Evolutionary conservation across 495 filamentous ascomycete species (phyloP).

Genomic region (Neurospora tetraspora): DNA sequence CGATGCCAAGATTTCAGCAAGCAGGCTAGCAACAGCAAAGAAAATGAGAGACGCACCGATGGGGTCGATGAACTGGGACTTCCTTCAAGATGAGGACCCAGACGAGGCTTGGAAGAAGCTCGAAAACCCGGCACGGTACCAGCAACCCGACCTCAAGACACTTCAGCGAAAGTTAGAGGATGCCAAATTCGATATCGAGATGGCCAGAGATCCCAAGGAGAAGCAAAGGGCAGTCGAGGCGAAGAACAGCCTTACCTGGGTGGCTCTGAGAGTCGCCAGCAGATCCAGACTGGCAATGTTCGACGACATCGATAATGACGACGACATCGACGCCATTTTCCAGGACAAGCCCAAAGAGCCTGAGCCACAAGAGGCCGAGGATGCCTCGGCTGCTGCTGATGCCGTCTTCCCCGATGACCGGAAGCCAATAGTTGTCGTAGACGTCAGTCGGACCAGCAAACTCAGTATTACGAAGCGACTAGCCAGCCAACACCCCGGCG

Average conservation of each 20-base stretch:
- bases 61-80: conserved; percentile 63
- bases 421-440: conserved; percentile 37
- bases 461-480: conserved; percentile 29
- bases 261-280: conserved; percentile 68
- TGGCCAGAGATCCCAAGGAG: conserved; percentile 60
- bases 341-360: conserved; percentile 25
- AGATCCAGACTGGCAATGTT: conserved; percentile 63
- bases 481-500: conserved; percentile 30
- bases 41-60: conserved; percentile 55
- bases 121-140: conserved; percentile 34
- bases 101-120: conserved; percentile 36
- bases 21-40: conserved; percentile 54
- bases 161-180: conserved; percentile 53
- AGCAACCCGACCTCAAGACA: conserved; percentile 32
- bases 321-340: conserved; percentile 49
- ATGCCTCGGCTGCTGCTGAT: conserved; percentile 11
- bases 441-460: conserved; percentile 27
- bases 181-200: conserved; percentile 74
- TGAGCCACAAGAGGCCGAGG: conserved; percentile 14
- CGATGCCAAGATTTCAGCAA: conserved; percentile 52
- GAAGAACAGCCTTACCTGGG: conserved; percentile 83
- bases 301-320: conserved; percentile 76
- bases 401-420: conserved; percentile 30
- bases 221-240: conserved; percentile 53
- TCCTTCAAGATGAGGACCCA: conserved; percentile 55